Evolutionary conservation across 2,329 filamentous ascomycete species (phyloP).

Genomic region (Ophiostoma tasmaniense): DNA sequence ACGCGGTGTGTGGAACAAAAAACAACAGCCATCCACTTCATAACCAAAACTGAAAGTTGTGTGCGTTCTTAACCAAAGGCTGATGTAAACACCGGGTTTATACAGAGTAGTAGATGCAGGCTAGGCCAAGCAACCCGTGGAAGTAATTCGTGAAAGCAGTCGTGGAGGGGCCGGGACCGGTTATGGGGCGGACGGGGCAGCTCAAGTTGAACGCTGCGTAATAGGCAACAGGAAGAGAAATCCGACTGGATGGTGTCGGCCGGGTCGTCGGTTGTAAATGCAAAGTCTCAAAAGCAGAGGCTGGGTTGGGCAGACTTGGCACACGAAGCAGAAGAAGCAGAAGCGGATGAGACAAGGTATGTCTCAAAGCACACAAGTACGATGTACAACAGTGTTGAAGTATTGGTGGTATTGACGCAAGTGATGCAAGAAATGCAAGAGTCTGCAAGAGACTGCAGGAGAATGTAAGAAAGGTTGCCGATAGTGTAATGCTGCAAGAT

Average conservation of each 20-base stretch:
- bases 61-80: background rate
- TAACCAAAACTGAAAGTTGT: background rate
- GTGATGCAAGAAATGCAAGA: background rate
- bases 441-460: background rate
- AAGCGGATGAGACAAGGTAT: background rate
- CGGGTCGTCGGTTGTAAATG: background rate
- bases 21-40: background rate
- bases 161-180: background rate
- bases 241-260: background rate
- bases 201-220: conserved; percentile 4
- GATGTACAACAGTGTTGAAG: background rate
- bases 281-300: background rate
- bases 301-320: background rate
- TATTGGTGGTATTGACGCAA: background rate
- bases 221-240: background rate
- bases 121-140: background rate
- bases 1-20: background rate
- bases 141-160: too few relatives aligned
- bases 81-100: background rate
- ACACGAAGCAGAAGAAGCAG: background rate
- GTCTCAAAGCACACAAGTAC: background rate
- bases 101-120: background rate
- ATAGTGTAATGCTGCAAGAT: conserved; percentile 8
- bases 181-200: background rate
- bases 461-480: background rate